Evolutionary conservation across 176 grass and related monocot genomes (phyloP).

Genomic region (Eleusine coracana): DNA sequence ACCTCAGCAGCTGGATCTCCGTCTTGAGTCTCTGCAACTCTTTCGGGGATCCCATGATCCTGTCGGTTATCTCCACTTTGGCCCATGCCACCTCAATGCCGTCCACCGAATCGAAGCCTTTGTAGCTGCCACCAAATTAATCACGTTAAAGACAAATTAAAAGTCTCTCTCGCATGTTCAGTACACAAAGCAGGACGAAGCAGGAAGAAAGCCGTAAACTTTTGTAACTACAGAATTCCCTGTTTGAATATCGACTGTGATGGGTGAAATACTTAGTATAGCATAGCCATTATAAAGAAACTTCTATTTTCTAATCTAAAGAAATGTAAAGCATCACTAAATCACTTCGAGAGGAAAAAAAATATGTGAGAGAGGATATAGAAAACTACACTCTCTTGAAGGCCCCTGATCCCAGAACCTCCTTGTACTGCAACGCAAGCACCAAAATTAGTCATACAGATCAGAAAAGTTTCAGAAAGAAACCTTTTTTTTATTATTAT

Average conservation of each 20-base stretch:
- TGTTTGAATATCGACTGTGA: not conserved
- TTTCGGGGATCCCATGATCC: slow-evolving; percentile 41
- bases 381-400: slow-evolving; percentile 58
- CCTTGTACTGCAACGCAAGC: slow-evolving; percentile 47
- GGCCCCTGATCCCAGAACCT: slow-evolving; percentile 54
- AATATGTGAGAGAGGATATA: slow-evolving; percentile 21
- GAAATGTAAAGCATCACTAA: not conserved
- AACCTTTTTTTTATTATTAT: not conserved
- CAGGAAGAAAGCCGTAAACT: not conserved
- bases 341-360: not conserved
- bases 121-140: slow-evolving; percentile 50
- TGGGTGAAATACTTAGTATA: not conserved
- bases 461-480: slow-evolving; percentile 10
- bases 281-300: not conserved
- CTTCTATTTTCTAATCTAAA: not conserved
- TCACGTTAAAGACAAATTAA: slow-evolving; percentile 4
- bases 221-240: not conserved
- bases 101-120: slow-evolving; percentile 57
- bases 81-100: slow-evolving; percentile 69
- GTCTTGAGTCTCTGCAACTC: slow-evolving; percentile 51
- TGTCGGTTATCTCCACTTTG: slow-evolving; percentile 39
- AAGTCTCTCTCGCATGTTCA: not conserved
- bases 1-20: slow-evolving; percentile 46
- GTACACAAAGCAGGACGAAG: not conserved
- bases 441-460: not conserved